Evolutionary conservation across 179 eudicot species (phyloP), one percentile per base, ranked within the genome.

Genomic region (Sideroxylon spinosum): DNA sequence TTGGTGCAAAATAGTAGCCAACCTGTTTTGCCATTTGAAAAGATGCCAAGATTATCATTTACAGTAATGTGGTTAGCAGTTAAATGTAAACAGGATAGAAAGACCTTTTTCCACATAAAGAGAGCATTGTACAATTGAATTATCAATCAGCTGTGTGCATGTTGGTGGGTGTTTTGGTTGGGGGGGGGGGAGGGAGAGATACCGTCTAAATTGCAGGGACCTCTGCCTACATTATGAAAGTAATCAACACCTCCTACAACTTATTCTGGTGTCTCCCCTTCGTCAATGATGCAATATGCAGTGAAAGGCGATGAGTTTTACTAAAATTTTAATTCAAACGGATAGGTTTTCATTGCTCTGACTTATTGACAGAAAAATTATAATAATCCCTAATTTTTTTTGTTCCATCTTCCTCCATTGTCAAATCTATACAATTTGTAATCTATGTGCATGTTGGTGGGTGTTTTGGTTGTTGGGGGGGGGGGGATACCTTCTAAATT

Each of bases 1-100:
- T 95, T 32, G 98, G 97, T 68, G 98, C 98, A 82, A 91, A 90
- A 88, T 95, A 93, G 87, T 95, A 95, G 75, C 98, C 98, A 76
- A 95, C 98, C 98, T 95, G 91, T 80, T 88, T 83, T 77, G 77
- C 85, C 84, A 86, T 77, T 81, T 17, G 82, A 84, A 84, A 88
- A 90, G 87, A 88, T 75, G 82, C 86, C 82, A 84, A 80, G 82
- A 82, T 84, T 79, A 87, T 89, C 86, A 84, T 66, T 78, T 82
- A 79, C 76, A 71, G 76, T 79, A 77, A 80, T 80, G 71, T 87
- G 76, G 76, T 76, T 81, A 79, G 78, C 73, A 80, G 80, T 78
- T 77, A 81, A 61, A 75, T 61, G 76, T 75, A 61, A 69, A 69
- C 62, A 76, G 26, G 70, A 73, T 75, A 37, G 71, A 74, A 32